Evolutionary conservation across 805 yeast genomes (phyloP), one percentile per base, ranked within the genome.

Genomic region (Wickerhamiella bombiphila): DNA sequence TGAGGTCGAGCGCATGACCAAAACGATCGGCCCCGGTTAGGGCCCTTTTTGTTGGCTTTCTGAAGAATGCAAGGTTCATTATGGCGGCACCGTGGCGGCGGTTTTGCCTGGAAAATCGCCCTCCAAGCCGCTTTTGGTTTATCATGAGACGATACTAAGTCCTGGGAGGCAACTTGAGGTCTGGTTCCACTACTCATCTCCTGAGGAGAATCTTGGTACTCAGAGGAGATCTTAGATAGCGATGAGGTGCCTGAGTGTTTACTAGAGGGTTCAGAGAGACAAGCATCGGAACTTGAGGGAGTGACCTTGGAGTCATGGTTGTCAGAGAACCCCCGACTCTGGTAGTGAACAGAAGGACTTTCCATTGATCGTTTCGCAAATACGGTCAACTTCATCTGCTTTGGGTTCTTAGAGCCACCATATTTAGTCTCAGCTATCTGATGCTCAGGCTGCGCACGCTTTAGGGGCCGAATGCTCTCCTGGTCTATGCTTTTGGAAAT

Each of bases 1-100:
- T 43, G 44, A 1, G 57, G 54, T 22, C 58, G 45, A 3, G 50
- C 36, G 37, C 66, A 62, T 6, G 52, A 45, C 66, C 66, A 62
- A 39, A 62, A 62, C 8, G 48, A 47, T 9, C 63, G 51, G 22
- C 65, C 65, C 34, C 50, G 48, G 35, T 60, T 59, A 9, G 52
- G 46, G 5, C 33, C 33, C 2, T 50, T 45, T 34, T 58, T 59
- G 21, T 48, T 54, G 4, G 60, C 44, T 5, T 37, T 40, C 32
- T 46, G 42, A 20, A 53, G 42, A 9, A 45, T 45, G 38, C 64
- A 59, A 2, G 60, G 61, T 42, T 57, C 60, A 6, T 40, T 31
- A 37, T 61, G 66, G 3, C 14, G 16, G 40, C 47, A 44, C n/a
- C 39, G 28, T 13, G 47, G 47, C 7, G 43, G 36, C 21, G 24